Percentiles rank a stretch among this genome's conserved stretches.
Conservation (phyloP, 2,329 filamentous ascomycete genomes). For the Sclerotinia subarctica region DNA sequence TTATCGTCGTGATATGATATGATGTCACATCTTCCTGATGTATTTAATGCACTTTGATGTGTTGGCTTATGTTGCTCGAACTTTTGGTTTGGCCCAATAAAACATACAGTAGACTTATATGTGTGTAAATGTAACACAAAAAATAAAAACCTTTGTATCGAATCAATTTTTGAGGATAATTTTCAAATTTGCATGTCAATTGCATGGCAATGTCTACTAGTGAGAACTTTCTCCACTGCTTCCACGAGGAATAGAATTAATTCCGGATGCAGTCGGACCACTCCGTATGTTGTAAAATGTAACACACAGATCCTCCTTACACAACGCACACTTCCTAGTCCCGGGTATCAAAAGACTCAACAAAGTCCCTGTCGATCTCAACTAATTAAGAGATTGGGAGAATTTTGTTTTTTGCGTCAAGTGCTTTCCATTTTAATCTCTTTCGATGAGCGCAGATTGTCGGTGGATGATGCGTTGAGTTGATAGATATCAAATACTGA, state of each 20-base stretch:
- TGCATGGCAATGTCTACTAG: slow-evolving; percentile 1
- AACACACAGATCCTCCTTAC: slow-evolving; percentile 1
- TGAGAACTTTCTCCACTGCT: background rate
- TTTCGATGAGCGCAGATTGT: background rate
- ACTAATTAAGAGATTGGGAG: background rate
- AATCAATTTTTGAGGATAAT: background rate
- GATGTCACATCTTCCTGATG: background rate
- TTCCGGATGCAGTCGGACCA: background rate
- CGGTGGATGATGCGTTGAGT: background rate
- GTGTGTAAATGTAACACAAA: background rate
- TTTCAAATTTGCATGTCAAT: background rate
- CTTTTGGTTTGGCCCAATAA: slow-evolving; percentile 1
- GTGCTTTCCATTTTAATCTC: background rate
- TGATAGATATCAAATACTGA: background rate
- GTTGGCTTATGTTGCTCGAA: slow-evolving; percentile 9
- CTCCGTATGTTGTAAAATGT: background rate
- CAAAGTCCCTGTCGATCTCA: background rate
- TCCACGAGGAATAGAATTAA: background rate
- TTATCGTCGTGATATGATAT: background rate
- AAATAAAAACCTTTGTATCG: background rate
- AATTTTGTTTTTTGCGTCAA: background rate
- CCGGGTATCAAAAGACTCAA: background rate
- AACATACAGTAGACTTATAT: background rate
- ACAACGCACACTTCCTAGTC: background rate
- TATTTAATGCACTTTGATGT: slow-evolving; percentile 5